These are phyloP conservation scores for Nannochloris sp. DNA, from an alignment of 139 green algal species.

Conservation along the genomic window DNA sequence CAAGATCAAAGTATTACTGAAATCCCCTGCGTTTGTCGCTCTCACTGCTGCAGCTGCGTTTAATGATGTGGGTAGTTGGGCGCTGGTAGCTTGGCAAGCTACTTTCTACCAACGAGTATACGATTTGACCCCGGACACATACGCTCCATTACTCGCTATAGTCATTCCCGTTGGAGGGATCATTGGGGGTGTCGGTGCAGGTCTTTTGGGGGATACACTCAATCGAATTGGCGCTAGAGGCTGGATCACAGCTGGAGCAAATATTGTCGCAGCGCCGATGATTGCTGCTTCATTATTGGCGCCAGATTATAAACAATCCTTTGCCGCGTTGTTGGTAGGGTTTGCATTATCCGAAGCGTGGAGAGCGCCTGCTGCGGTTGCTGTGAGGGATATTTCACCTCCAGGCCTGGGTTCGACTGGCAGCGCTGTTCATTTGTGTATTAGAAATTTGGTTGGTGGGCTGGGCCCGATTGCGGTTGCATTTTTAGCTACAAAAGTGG, in stretches of 20 bases:
- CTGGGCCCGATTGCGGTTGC: slow-evolving; percentile 64
- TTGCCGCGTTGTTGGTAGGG: slow-evolving; percentile 65
- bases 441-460: slow-evolving; percentile 74
- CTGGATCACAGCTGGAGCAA: slow-evolving; percentile 59
- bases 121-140: slow-evolving; percentile 49
- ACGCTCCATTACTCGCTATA: slow-evolving; percentile 75
- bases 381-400: slow-evolving; percentile 59
- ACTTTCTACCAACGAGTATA: slow-evolving; percentile 86
- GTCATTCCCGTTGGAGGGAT: slow-evolving; percentile 80
- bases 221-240: slow-evolving; percentile 35
- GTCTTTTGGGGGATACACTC: slow-evolving; percentile 69
- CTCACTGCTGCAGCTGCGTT: slow-evolving; percentile 68
- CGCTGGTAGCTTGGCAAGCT: slow-evolving; percentile 80
- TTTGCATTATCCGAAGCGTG: slow-evolving; percentile 78
- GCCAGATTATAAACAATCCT: slow-evolving; percentile 50
- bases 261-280: slow-evolving; percentile 54
- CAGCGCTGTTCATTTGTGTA: slow-evolving; percentile 69
- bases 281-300: slow-evolving; percentile 60
- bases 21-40: slow-evolving; percentile 43
- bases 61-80: slow-evolving; percentile 82
- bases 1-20: slow-evolving; percentile 26
- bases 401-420: slow-evolving; percentile 54
- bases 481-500: slow-evolving; percentile 37
- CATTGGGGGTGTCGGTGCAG: slow-evolving; percentile 68
- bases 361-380: slow-evolving; percentile 73